Evolutionary conservation across 2,329 filamentous ascomycete genomes (phyloP).

Genomic region (Phialocephala sp.): DNA sequence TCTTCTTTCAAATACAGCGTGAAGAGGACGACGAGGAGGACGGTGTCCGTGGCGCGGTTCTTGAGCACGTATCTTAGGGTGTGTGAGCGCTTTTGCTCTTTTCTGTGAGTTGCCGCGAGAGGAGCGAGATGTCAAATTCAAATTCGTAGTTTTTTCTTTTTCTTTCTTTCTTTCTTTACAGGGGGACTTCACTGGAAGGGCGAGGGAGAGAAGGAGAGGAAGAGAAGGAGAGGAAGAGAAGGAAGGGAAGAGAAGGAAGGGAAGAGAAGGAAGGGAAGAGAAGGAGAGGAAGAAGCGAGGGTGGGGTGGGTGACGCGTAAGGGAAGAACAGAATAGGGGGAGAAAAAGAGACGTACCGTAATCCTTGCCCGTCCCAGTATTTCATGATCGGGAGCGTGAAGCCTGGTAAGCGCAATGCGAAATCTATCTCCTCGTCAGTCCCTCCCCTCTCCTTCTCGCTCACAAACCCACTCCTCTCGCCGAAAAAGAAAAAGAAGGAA

Average conservation of each 20-base stretch:
- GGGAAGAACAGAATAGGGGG: conserved; percentile 37
- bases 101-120: no score
- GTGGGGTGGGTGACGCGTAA: conserved; percentile 13
- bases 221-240: no score
- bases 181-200: conserved; percentile 14
- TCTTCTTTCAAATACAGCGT: conserved; percentile 74
- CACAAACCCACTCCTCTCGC: no score
- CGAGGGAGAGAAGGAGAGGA: neutral
- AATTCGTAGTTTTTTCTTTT: no score
- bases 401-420: conserved; percentile 73
- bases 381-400: conserved; percentile 75
- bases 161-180: conserved; percentile 7
- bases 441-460: neutral
- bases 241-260: neutral
- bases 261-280: neutral
- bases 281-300: neutral
- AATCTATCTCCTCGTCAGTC: conserved; percentile 50
- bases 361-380: conserved; percentile 80
- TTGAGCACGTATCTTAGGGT: conserved; percentile 91
- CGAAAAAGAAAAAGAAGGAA: neutral
- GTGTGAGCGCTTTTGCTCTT: conserved; percentile 67
- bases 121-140: no score
- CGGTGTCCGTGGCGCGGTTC: conserved; percentile 73
- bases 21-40: conserved; percentile 84
- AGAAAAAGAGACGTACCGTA: conserved; percentile 60